A percentile compares a stretch with the other conserved stretches of the same genome.
phyloP scores from a whole-genome alignment of 331 rosid species.

The Pyrus hybrid region DNA sequence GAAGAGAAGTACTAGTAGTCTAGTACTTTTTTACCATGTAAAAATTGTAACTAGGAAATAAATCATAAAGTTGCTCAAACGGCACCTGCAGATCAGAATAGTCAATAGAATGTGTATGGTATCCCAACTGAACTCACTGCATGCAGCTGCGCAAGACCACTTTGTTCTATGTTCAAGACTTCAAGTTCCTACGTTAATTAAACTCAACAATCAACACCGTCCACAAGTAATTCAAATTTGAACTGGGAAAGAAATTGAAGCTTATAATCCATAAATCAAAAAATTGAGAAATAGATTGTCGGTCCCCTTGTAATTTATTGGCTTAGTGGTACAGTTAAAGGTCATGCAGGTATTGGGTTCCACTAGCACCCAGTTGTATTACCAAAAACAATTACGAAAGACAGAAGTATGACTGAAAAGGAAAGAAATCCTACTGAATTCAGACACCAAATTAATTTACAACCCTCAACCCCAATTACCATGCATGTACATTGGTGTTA shows the following conservation, averaged over 20 bases:
- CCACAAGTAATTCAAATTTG: background rate
- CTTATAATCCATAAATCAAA: too few species aligned
- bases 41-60: background rate
- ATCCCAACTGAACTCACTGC: background rate
- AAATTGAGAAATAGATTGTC: too few species aligned
- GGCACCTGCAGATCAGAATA: background rate
- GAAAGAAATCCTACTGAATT: constrained; percentile 14
- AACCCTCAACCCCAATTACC: constrained; percentile 10
- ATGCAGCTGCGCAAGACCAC: background rate
- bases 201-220: background rate
- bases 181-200: background rate
- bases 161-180: background rate
- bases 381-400: background rate
- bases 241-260: too few species aligned
- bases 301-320: too few species aligned
- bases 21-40: background rate
- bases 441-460: constrained; percentile 18
- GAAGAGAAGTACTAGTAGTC: too few species aligned
- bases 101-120: background rate
- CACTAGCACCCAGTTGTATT: too few species aligned
- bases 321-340: too few species aligned
- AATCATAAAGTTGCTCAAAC: background rate
- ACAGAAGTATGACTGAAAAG: constrained; percentile 3
- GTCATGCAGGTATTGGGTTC: too few species aligned
- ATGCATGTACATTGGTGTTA: constrained; percentile 2